phyloP scores from a whole-genome alignment of 1,284 basidiomycete genomes.

The Cystobasidium sp. region DNA sequence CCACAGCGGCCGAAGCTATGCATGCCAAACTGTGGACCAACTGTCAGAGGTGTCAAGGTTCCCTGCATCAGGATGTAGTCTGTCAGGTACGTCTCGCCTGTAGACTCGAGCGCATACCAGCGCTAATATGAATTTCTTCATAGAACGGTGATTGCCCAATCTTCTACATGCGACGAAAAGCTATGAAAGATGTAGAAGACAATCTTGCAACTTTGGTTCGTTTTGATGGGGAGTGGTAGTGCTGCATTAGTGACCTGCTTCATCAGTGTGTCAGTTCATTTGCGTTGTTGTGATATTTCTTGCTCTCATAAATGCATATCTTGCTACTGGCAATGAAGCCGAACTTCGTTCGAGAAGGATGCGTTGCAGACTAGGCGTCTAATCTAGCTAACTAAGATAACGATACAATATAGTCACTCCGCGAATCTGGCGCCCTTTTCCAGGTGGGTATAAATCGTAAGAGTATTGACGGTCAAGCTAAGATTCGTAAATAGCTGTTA shows the following conservation, averaged over 20 bases:
- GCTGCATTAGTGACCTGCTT: not conserved
- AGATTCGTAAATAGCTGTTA: not conserved
- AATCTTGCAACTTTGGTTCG: constrained; percentile 45
- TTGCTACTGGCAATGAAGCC: too few relatives aligned
- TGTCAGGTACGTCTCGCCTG: constrained; percentile 58
- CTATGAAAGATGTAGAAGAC: constrained; percentile 50
- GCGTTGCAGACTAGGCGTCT: too few relatives aligned
- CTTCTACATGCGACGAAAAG: constrained; percentile 50
- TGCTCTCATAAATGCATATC: too few relatives aligned
- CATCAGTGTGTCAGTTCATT: not conserved
- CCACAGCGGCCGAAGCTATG: constrained; percentile 80
- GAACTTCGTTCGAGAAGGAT: too few relatives aligned
- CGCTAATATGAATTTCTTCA: not conserved
- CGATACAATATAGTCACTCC: too few relatives aligned
- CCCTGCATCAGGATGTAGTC: constrained; percentile 71
- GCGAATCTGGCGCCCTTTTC: too few relatives aligned
- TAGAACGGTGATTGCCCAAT: constrained; percentile 50
- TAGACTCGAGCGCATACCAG: not conserved
- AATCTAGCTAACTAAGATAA: too few relatives aligned
- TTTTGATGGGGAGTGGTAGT: constrained; percentile 49
- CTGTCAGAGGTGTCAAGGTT: constrained; percentile 93
- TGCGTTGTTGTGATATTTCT: not conserved
- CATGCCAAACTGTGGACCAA: constrained; percentile 95
- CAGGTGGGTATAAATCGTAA: too few relatives aligned
- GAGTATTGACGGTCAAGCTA: not conserved